Evolutionary conservation across 2,329 filamentous ascomycete genomes (phyloP), one percentile per base, ranked within the genome.

Genomic region (Hymenoscyphus occultus): DNA sequence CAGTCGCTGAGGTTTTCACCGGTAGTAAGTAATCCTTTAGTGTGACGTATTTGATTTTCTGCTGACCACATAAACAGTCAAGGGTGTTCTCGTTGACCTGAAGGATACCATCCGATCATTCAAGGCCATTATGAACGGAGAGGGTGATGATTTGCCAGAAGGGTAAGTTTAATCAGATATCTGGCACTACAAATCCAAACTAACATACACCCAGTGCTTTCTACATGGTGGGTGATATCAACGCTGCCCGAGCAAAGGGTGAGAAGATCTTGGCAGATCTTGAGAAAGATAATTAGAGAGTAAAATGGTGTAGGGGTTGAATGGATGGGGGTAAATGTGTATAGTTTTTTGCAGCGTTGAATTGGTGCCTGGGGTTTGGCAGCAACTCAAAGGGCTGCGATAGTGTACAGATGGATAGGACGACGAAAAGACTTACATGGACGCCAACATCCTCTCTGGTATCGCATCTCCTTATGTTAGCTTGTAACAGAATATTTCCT

Each of bases 201-300:
- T 54, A 54, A 56, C 61, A 64, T 84, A 51, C 32, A 14, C 14
- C 7, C 14, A 42, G 59, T 64, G 45, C 64, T 63, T 65, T 69
- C 56, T 71, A 84, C 80, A 80, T 83, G 87, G 93, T 98, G 80
- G 95, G 95, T 80, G 91, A 97, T 85, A 89, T 98, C 75, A 91
- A 91, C 75, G 93, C 92, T 71, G 95, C 93, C 74, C 91, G 91
- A 79, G 88, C 86, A 78, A 99, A 99, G 92, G 95, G 94, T 85
- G 93, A 97, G 89, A 97, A 98, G 93, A 98, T 99, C 86, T 84
- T 99, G 79, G 93, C 95, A 76, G 95, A 98, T 76, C 86, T 98
- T 61, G 68, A 70, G 61, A 70, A 70, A 62, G 61, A 69, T 60
- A 68, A 68, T 60, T 19, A 32, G 28, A 32, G 60, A 39, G 28